A percentile compares a stretch with the other conserved stretches of the same genome.
Conservation (phyloP, 345 rosid genomes). For the Tarenaya hassleriana region DNA sequence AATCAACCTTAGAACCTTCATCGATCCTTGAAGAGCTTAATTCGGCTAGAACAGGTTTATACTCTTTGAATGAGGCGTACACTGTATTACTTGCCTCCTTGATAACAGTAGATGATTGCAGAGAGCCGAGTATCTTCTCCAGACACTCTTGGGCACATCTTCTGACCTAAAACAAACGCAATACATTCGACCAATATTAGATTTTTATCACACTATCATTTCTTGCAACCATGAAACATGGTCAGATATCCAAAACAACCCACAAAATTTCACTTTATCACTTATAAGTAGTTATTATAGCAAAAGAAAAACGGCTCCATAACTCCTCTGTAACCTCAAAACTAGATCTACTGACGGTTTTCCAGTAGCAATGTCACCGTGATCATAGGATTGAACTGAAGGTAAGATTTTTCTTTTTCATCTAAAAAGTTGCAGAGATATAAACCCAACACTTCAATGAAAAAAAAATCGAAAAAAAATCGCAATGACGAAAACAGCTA, state of each 20-base stretch:
- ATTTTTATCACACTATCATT: background rate
- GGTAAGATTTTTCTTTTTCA: too few relatives aligned
- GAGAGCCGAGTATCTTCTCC: constrained; percentile 48
- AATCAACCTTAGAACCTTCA: constrained; percentile 43
- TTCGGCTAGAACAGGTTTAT: constrained; percentile 30
- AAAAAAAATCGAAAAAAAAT: background rate
- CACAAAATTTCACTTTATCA: constrained; percentile 2
- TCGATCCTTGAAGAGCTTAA: constrained; percentile 28
- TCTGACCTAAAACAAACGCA: constrained; percentile 49
- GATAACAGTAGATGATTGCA: constrained; percentile 35
- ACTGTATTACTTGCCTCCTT: constrained; percentile 63
- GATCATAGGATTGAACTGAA: constrained; percentile 5
- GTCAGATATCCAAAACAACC: constrained; percentile 3
- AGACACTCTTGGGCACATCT: constrained; percentile 76
- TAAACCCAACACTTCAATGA: constrained; percentile 2
- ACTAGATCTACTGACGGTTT: too few relatives aligned
- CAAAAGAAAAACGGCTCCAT: too few relatives aligned
- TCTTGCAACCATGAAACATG: constrained; percentile 1
- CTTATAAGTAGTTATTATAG: too few relatives aligned
- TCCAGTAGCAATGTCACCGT: too few relatives aligned
- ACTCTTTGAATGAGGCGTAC: constrained; percentile 35
- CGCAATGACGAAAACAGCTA: background rate
- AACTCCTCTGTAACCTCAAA: too few relatives aligned
- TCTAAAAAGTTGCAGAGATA: background rate
- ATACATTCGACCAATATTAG: constrained; percentile 1